Conservation (phyloP, 495 filamentous ascomycete species). For the Thozetella sp. region DNA sequence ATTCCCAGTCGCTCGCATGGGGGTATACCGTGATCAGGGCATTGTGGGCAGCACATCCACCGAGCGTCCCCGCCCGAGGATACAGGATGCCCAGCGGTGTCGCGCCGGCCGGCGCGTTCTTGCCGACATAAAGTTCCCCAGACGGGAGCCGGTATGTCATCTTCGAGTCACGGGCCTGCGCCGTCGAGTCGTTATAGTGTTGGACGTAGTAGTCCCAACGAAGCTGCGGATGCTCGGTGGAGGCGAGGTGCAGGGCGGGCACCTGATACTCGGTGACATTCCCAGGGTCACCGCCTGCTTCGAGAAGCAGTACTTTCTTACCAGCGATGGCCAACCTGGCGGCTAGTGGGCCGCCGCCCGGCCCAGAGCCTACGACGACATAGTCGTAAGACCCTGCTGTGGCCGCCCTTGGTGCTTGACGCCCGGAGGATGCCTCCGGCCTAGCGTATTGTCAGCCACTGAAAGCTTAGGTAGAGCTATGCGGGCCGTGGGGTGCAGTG, state of each 20-base stretch:
- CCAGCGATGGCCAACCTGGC: constrained; percentile 62
- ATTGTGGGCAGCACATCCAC: constrained; percentile 53
- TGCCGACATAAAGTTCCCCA: constrained; percentile 33
- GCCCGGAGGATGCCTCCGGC: no score
- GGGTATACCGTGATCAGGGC: constrained; percentile 44
- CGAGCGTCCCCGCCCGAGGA: constrained; percentile 46
- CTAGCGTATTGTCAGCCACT: no score
- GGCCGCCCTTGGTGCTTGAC: no score
- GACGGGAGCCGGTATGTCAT: constrained; percentile 34
- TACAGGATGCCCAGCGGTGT: constrained; percentile 47
- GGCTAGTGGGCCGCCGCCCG: constrained; percentile 63
- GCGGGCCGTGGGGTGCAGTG: no score
- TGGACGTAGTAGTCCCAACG: constrained; percentile 48
- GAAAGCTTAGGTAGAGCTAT: no score
- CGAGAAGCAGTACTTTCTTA: constrained; percentile 58
- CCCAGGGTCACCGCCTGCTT: constrained; percentile 60
- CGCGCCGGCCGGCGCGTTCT: constrained; percentile 39
- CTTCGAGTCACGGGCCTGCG: constrained; percentile 39
- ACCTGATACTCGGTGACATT: constrained; percentile 23
- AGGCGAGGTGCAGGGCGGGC: constrained; percentile 17
- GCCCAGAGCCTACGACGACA: constrained; percentile 64
- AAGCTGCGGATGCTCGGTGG: constrained; percentile 28
- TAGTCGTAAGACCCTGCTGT: constrained; percentile 65
- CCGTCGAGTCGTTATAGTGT: constrained; percentile 38
- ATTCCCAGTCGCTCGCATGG: constrained; percentile 40